These are phyloP conservation scores for Arthroderma sp. DNA, from an alignment of 2,329 filamentous ascomycete species.

Conservation along the genomic window DNA sequence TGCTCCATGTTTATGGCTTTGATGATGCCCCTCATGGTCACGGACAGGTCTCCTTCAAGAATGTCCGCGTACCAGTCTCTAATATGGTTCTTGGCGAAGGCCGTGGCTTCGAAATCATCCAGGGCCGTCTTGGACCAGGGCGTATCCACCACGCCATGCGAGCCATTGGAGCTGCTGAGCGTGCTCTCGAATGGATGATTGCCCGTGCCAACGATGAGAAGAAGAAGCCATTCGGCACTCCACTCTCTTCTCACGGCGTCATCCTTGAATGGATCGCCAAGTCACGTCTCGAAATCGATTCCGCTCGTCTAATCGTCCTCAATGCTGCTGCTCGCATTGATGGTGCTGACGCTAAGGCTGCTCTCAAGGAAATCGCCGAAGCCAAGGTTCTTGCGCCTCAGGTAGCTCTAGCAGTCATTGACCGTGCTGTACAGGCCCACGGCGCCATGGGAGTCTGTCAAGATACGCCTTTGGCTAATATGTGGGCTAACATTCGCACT, in stretches of 20 bases:
- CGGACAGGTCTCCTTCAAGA: conserved; percentile 77
- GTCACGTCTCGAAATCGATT: conserved; percentile 86
- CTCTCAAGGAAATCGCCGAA: conserved; percentile 85
- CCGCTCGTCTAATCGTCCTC: conserved; percentile 75
- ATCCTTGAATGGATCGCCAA: conserved; percentile 91
- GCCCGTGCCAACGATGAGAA: conserved; percentile 82
- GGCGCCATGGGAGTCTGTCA: conserved; percentile 85
- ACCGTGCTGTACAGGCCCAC: conserved; percentile 86
- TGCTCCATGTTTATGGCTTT: conserved; percentile 89
- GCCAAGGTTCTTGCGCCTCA: conserved; percentile 85
- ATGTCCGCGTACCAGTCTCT: conserved; percentile 72
- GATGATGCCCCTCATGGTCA: conserved; percentile 98
- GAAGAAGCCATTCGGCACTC: conserved; percentile 86
- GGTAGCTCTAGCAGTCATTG: conserved; percentile 74
- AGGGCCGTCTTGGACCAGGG: conserved; percentile 87
- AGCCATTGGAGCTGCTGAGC: conserved; percentile 78
- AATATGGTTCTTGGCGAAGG: conserved; percentile 90
- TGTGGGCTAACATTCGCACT: conserved; percentile 72
- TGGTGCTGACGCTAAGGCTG: conserved; percentile 71
- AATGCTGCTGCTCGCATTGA: conserved; percentile 96
- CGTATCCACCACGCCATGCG: conserved; percentile 98
- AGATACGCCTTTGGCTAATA: conserved; percentile 78
- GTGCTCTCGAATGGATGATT: conserved; percentile 87
- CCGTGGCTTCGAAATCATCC: conserved; percentile 94
- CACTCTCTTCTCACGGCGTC: conserved; percentile 77